These are phyloP conservation scores for Ceratocystis eucalypticola DNA, from an alignment of 2,329 filamentous ascomycete genomes.

Conservation along the genomic window DNA sequence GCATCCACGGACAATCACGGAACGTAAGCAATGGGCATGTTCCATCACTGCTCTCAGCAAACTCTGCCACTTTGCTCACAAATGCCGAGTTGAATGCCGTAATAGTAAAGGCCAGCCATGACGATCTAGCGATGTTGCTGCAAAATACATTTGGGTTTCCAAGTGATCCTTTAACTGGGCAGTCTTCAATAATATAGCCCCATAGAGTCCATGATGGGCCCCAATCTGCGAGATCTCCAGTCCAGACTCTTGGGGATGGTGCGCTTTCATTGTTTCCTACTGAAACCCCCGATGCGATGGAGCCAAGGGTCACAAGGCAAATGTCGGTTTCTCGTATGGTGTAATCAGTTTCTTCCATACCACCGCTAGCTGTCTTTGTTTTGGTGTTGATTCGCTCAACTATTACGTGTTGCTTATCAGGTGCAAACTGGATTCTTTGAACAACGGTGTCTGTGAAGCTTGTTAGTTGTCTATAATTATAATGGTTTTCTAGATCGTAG, in stretches of 20 bases:
- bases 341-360: not conserved
- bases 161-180: conserved; percentile 28
- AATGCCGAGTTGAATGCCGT: conserved; percentile 26
- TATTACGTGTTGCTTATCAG: not conserved
- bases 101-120: conserved; percentile 30
- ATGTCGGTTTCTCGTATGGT: conserved; percentile 24
- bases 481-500: no score
- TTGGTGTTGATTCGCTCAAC: conserved; percentile 9
- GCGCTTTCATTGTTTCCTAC: conserved; percentile 11
- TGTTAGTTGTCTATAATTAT: not conserved
- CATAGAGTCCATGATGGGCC: conserved; percentile 31
- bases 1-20: conserved; percentile 30
- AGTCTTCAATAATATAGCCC: conserved; percentile 28
- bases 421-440: not conserved
- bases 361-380: not conserved
- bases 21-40: conserved; percentile 24
- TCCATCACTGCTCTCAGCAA: conserved; percentile 23
- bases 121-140: conserved; percentile 26
- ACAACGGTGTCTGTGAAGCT: not conserved
- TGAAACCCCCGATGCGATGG: conserved; percentile 25
- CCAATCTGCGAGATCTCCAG: conserved; percentile 25
- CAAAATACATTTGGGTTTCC: conserved; percentile 28
- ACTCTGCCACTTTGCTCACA: conserved; percentile 24
- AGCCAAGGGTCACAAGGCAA: conserved; percentile 30
- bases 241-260: not conserved